Evolutionary conservation across 2,329 filamentous ascomycete species (phyloP), one percentile per base, ranked within the genome.

Genomic region (Xylariaceae sp.): DNA sequence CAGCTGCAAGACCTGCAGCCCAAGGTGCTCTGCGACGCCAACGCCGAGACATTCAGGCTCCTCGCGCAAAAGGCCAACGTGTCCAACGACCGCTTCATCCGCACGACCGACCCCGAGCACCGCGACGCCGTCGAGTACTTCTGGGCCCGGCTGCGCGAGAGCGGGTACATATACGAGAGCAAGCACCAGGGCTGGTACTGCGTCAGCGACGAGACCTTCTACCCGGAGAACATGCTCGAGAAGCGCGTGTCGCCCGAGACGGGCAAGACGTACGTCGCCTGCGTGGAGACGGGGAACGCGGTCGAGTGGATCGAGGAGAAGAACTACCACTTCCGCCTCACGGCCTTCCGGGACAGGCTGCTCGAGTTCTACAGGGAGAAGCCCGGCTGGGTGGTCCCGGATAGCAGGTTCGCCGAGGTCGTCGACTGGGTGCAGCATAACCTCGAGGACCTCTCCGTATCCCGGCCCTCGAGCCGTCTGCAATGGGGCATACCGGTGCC

Each of bases 101-200:
- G 92, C 40, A 98, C 92, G 4, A 96, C 92, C 8, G 87, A 95
- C 59, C 59, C 70, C 30, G 77, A 85, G 36, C 92, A 98, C 63
- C 79, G 79, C 54, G 79, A 85, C 27, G 87, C 88, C 2, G 92
- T 98, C 29, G 78, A 88, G 55, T 83, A 92, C 59, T 88, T 94
- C 53, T 98, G 92, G 92, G 73, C 78, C 49, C 73, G 88, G 59
- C 70, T 98, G 43, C 74, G 82, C 54, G 79, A 88, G 38, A 71
- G 75, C 32, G 83, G 84, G 7, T 81, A 84, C 44, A 83, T 97
- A 38, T 96, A 96, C 64, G 80, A 85, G 55, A 78, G 80, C 9
- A 87, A 84, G 51, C 92, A 97, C 54, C 79, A 88, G 58, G 92
- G 92, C 2, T 98, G 92, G 92, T 98, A 98, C 62, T 92, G 85